A percentile compares a stretch with the other conserved stretches of the same genome.
Conservation (phyloP, 345 rosid species). For the Aurinia saxatilis region DNA sequence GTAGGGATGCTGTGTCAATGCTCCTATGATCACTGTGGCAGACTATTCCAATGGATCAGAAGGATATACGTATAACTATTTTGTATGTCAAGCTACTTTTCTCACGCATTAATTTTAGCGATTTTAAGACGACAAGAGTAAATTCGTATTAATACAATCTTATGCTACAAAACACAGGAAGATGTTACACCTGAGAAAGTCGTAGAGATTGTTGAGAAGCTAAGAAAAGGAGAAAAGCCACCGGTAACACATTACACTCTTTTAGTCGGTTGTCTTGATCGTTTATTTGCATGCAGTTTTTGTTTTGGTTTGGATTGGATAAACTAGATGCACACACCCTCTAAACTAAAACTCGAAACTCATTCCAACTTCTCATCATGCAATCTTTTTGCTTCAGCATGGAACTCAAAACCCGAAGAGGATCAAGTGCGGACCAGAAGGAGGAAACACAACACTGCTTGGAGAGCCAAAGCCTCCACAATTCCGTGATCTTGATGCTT, state of each 20-base stretch:
- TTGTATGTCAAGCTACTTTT: constrained; percentile 37
- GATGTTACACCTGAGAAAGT: constrained; percentile 84
- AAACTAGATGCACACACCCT: background rate
- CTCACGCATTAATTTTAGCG: background rate
- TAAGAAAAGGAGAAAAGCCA: constrained; percentile 84
- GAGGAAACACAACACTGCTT: constrained; percentile 79
- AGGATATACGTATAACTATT: constrained; percentile 92
- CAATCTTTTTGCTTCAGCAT: constrained; percentile 39
- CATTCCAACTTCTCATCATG: background rate
- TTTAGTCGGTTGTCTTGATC: background rate
- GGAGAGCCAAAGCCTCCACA: constrained; percentile 84
- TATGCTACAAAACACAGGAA: constrained; percentile 62
- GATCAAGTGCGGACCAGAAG: constrained; percentile 84
- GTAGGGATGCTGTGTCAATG: constrained; percentile 98
- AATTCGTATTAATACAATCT: background rate
- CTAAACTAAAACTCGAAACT: background rate
- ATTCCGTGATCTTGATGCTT: constrained; percentile 87
- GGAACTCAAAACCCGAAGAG: constrained; percentile 94
- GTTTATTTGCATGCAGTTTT: background rate
- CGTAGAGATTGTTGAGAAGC: constrained; percentile 81
- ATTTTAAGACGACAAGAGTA: background rate
- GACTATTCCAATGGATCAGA: constrained; percentile 93
- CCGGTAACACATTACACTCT: constrained; percentile 45
- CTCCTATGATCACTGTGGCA: constrained; percentile 98
- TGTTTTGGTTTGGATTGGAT: background rate